phyloP scores from a whole-genome alignment of 2,329 filamentous ascomycete species.

The Colletotrichum tabaci region DNA sequence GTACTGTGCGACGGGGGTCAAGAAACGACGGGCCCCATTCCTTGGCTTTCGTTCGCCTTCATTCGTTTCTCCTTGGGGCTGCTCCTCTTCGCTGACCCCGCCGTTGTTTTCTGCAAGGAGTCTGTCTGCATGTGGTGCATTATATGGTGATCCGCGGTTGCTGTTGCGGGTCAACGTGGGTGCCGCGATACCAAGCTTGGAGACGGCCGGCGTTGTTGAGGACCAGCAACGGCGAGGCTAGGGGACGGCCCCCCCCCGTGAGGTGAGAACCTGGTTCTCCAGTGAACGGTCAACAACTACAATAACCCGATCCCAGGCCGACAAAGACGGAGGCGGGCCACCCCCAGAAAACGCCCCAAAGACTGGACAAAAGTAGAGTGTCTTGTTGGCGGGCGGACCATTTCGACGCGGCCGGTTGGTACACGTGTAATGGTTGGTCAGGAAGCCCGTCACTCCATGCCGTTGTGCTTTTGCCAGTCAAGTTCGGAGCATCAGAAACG shows the following conservation, averaged over 20 bases:
- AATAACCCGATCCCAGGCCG: slow-evolving; percentile 7
- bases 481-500: slow-evolving; percentile 40
- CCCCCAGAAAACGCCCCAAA: slow-evolving; percentile 1
- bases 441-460: slow-evolving; percentile 23
- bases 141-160: slow-evolving; percentile 36
- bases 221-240: slow-evolving; percentile 7
- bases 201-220: slow-evolving; percentile 2
- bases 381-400: slow-evolving; percentile 19
- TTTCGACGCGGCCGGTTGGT: slow-evolving; percentile 20
- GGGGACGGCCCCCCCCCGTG: not conserved
- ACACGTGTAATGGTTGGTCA: not conserved
- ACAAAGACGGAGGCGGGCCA: not conserved
- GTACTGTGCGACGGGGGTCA: slow-evolving; percentile 4
- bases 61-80: not conserved
- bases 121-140: slow-evolving; percentile 18
- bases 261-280: not conserved
- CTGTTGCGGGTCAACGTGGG: slow-evolving; percentile 34
- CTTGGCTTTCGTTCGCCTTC: slow-evolving; percentile 19
- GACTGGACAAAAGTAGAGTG: not conserved
- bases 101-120: slow-evolving; percentile 1
- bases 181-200: slow-evolving; percentile 23
- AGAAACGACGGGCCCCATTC: slow-evolving; percentile 6
- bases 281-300: not conserved
- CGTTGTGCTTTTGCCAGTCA: slow-evolving; percentile 25
- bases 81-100: slow-evolving; percentile 16